phyloP scores from a whole-genome alignment of 1,284 basidiomycete genomes.

The Phellopilus nigrolimitatus region DNA sequence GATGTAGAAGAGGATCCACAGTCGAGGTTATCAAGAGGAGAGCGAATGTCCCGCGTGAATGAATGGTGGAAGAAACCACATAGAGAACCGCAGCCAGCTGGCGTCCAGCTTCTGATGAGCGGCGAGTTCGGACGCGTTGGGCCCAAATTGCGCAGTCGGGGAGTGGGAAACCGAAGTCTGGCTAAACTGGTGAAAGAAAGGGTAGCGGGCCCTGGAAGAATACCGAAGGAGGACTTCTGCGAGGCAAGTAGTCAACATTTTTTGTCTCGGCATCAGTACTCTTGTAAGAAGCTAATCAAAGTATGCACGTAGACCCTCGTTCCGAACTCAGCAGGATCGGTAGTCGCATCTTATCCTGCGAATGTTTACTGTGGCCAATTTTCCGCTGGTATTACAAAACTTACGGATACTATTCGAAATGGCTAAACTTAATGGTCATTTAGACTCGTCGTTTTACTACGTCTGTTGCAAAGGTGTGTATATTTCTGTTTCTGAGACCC shows the following conservation, averaged over 20 bases:
- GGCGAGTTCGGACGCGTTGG: slow-evolving; percentile 83
- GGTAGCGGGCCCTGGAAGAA: slow-evolving; percentile 33
- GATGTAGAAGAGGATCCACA: slow-evolving; percentile 22
- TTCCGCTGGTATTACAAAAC: slow-evolving; percentile 55
- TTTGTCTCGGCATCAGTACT: no score
- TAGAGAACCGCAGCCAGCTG: slow-evolving; percentile 65
- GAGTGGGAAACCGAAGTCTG: slow-evolving; percentile 37
- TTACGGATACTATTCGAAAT: slow-evolving; percentile 24
- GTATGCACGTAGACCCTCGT: slow-evolving; percentile 57
- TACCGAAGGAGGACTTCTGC: slow-evolving; percentile 48
- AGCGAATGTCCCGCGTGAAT: slow-evolving; percentile 14
- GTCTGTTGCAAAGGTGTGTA: slow-evolving; percentile 73
- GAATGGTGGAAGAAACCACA: slow-evolving; percentile 44
- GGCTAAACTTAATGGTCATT: slow-evolving; percentile 11
- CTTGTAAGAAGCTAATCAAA: background rate
- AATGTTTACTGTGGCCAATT: slow-evolving; percentile 94
- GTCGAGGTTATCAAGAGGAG: slow-evolving; percentile 10
- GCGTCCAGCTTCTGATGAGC: slow-evolving; percentile 64
- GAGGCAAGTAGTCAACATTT: slow-evolving; percentile 35
- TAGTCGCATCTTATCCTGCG: slow-evolving; percentile 76
- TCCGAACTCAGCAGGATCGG: slow-evolving; percentile 84
- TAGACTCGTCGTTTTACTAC: slow-evolving; percentile 79
- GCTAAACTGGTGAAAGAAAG: slow-evolving; percentile 44
- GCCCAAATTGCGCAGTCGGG: slow-evolving; percentile 39
- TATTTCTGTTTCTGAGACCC: background rate